A percentile compares a stretch with the other conserved stretches of the same genome.
phyloP scores from a whole-genome alignment of 2,329 filamentous ascomycete species.

The Aspergillus viridinutans region DNA sequence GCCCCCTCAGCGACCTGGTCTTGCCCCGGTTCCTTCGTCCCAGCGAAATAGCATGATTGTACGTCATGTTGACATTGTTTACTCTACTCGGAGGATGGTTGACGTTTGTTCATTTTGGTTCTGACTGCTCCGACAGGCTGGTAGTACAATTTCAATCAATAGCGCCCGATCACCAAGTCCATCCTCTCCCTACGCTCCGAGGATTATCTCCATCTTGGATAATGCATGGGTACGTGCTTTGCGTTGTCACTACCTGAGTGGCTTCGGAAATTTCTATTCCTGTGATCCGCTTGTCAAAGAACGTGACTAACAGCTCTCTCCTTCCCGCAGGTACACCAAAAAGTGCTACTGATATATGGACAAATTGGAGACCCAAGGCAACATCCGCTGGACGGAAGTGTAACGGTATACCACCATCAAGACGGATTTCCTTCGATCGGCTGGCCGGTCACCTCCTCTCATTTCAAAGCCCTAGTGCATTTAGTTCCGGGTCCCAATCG shows the following conservation, averaged over 20 bases:
- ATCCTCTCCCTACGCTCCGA: constrained; percentile 75
- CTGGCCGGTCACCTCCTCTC: constrained; percentile 85
- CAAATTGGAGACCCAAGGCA: constrained; percentile 70
- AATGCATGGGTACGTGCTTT: constrained; percentile 72
- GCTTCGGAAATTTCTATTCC: neutral
- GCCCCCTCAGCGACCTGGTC: constrained; percentile 45
- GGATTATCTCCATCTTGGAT: constrained; percentile 72
- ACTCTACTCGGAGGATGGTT: neutral
- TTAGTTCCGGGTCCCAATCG: constrained; percentile 88
- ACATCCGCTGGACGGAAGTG: constrained; percentile 68
- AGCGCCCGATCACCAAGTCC: constrained; percentile 51
- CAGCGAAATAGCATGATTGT: constrained; percentile 44
- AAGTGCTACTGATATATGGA: constrained; percentile 76
- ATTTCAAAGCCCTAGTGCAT: constrained; percentile 89
- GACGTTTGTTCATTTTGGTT: neutral
- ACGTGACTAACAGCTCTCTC: constrained; percentile 6
- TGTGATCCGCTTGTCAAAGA: neutral
- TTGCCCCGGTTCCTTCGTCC: constrained; percentile 31
- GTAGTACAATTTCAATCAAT: constrained; percentile 31
- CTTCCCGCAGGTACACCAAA: constrained; percentile 74
- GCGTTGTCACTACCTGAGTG: neutral
- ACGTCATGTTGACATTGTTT: constrained; percentile 14
- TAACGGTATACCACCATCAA: constrained; percentile 77
- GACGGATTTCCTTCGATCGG: constrained; percentile 75
- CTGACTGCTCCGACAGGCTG: constrained; percentile 26